Evolutionary conservation across 306 rosid species (phyloP).

Genomic region (Dalbergia cochinchinensis): DNA sequence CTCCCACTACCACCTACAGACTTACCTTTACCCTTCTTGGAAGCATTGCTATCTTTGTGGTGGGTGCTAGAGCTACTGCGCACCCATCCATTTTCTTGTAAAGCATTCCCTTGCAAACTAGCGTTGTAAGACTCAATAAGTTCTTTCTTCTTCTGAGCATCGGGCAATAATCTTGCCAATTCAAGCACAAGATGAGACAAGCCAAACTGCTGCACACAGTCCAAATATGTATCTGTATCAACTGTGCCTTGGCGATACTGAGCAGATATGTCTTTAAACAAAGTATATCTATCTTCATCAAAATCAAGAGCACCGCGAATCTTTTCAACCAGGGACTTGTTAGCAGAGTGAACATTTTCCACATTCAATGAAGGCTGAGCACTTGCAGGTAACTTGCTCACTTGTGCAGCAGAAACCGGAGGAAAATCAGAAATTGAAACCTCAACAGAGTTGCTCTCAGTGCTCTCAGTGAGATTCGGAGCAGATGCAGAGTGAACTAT

Average conservation of each 20-base stretch:
- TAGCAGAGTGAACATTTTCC: slow-evolving; percentile 84
- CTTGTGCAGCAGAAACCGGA: slow-evolving; percentile 77
- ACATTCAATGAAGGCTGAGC: slow-evolving; percentile 57
- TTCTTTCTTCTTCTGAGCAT: slow-evolving; percentile 78
- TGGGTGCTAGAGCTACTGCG: slow-evolving; percentile 32
- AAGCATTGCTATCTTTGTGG: slow-evolving; percentile 54
- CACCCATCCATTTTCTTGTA: slow-evolving; percentile 54
- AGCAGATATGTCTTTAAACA: slow-evolving; percentile 82
- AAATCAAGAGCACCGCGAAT: slow-evolving; percentile 81
- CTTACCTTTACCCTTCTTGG: slow-evolving; percentile 85
- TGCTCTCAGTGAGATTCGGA: slow-evolving; percentile 70
- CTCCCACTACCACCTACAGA: slow-evolving; percentile 51
- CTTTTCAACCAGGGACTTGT: slow-evolving; percentile 90
- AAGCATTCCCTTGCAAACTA: slow-evolving; percentile 56
- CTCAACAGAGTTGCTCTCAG: slow-evolving; percentile 52
- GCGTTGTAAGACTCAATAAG: slow-evolving; percentile 70
- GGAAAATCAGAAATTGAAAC: slow-evolving; percentile 79
- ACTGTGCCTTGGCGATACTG: slow-evolving; percentile 87
- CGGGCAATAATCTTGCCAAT: slow-evolving; percentile 89
- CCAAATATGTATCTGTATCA: slow-evolving; percentile 72
- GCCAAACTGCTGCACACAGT: slow-evolving; percentile 80
- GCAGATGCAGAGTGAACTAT: slow-evolving; percentile 82
- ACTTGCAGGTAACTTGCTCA: slow-evolving; percentile 59
- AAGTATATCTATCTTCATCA: slow-evolving; percentile 72
- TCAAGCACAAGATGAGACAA: slow-evolving; percentile 86